A percentile compares a stretch with the other conserved stretches of the same genome.
Evolutionary conservation across 495 filamentous ascomycete species (phyloP).

Genomic region (Penicillium malachiteum): DNA sequence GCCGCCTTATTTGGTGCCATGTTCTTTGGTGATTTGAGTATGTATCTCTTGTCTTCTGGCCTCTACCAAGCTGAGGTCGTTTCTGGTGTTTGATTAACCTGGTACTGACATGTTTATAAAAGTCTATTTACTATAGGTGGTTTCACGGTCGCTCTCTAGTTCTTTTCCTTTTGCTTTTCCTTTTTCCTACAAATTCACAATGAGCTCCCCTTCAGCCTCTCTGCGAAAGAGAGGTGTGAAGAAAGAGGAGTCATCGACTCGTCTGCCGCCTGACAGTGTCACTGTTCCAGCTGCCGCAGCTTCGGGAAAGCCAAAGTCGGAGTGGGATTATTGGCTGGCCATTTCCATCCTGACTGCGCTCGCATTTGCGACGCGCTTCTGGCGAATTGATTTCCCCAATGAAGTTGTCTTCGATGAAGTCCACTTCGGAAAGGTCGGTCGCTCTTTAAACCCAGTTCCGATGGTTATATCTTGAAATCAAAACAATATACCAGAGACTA

Average conservation of each 20-base stretch:
- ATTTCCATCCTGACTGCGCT: conserved; percentile 73
- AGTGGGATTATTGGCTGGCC: conserved; percentile 85
- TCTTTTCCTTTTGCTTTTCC: conserved; percentile 9
- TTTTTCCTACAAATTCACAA: conserved; percentile 21
- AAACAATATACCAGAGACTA: conserved; percentile 11
- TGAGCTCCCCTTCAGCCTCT: conserved; percentile 44
- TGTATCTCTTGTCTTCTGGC: conserved; percentile 2
- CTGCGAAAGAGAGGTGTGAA: conserved; percentile 54
- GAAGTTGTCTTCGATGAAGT: conserved; percentile 99
- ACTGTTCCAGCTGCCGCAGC: conserved; percentile 21
- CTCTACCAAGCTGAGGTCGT: background rate
- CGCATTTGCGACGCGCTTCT: conserved; percentile 91
- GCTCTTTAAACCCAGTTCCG: conserved; percentile 2
- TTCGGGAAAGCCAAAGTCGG: conserved; percentile 42
- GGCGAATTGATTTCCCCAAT: conserved; percentile 88
- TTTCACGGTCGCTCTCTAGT: conserved; percentile 36
- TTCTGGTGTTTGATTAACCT: background rate
- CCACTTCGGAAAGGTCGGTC: conserved; percentile 94
- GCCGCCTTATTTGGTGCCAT: conserved; percentile 22
- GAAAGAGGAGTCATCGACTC: conserved; percentile 36
- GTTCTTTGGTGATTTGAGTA: conserved; percentile 32
- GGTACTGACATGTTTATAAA: conserved; percentile 14
- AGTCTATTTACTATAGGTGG: conserved; percentile 39
- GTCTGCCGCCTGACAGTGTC: conserved; percentile 31
- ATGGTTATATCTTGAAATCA: conserved; percentile 1